Evolutionary conservation across 2,329 filamentous ascomycete species (phyloP).

Genomic region (Herpotrichia juniperi): DNA sequence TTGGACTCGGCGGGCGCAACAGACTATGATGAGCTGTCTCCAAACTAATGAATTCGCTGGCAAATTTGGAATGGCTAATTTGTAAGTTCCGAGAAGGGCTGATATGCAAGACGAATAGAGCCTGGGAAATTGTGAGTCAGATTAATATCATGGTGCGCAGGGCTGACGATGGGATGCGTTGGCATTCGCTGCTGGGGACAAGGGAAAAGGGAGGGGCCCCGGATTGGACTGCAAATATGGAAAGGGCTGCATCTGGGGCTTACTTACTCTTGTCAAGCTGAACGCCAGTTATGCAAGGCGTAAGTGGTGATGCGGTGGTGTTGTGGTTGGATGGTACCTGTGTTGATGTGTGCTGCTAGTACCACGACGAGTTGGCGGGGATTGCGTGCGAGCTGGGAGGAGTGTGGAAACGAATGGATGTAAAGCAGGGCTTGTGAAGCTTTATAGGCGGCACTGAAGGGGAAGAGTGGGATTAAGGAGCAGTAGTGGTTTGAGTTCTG

Average conservation of each 20-base stretch:
- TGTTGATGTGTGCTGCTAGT: slow-evolving; percentile 13
- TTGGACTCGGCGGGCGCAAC: slow-evolving; percentile 17
- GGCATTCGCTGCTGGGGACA: slow-evolving; percentile 27
- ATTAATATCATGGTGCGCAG: slow-evolving; percentile 35
- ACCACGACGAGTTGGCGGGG: slow-evolving; percentile 24
- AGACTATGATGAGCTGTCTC: slow-evolving; percentile 37
- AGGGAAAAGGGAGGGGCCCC: slow-evolving; percentile 26
- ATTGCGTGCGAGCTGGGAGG: slow-evolving; percentile 14
- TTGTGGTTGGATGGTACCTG: slow-evolving; percentile 26
- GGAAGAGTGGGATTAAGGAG: not conserved
- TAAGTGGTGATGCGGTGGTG: slow-evolving; percentile 9
- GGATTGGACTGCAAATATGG: slow-evolving; percentile 27
- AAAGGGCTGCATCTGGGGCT: slow-evolving; percentile 37
- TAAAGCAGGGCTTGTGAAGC: slow-evolving; percentile 9
- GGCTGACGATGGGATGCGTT: slow-evolving; percentile 36
- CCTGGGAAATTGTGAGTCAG: slow-evolving; percentile 41
- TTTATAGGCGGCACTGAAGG: slow-evolving; percentile 10
- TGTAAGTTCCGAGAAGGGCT: slow-evolving; percentile 26
- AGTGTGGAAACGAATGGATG: slow-evolving; percentile 2
- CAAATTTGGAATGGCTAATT: slow-evolving; percentile 34
- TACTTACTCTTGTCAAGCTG: slow-evolving; percentile 32
- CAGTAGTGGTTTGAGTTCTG: not conserved
- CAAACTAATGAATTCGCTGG: slow-evolving; percentile 35
- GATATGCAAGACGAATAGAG: slow-evolving; percentile 29
- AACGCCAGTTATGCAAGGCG: slow-evolving; percentile 15